These are phyloP conservation scores for Amphirosellinia nigrospora DNA, from an alignment of 495 filamentous ascomycete genomes.

Conservation along the genomic window DNA sequence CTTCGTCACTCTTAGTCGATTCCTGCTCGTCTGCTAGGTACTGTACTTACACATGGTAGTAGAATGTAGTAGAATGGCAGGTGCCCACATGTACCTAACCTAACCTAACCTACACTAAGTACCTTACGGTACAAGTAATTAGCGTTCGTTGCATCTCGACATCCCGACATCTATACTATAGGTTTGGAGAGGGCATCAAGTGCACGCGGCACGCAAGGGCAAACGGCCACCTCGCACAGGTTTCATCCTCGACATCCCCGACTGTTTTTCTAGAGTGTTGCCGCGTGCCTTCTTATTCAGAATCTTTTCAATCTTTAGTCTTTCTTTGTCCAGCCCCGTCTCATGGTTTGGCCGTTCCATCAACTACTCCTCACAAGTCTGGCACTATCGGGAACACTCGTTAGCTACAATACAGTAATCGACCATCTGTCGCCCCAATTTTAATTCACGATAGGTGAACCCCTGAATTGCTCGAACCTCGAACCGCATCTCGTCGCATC, in stretches of 20 bases:
- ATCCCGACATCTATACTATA: too few relatives aligned
- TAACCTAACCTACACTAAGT: neutral
- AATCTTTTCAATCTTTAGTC: too few relatives aligned
- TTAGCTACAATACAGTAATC: neutral
- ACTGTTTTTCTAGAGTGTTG: neutral
- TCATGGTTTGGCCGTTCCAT: neutral
- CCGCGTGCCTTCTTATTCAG: neutral
- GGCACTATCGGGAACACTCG: neutral
- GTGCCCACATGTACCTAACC: too few relatives aligned
- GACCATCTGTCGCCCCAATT: neutral
- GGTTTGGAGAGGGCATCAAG: too few relatives aligned
- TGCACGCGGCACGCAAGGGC: neutral
- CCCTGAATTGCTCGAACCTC: slow-evolving; percentile 8
- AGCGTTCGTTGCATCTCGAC: slow-evolving; percentile 3
- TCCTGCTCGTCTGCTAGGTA: neutral
- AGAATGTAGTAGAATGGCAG: too few relatives aligned
- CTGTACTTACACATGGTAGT: too few relatives aligned
- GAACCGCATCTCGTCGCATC: slow-evolving; percentile 13
- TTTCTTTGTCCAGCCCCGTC: neutral
- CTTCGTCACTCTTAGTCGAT: slow-evolving; percentile 3
- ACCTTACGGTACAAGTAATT: too few relatives aligned
- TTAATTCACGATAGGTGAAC: slow-evolving; percentile 24
- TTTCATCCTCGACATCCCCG: neutral
- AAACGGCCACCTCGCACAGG: slow-evolving; percentile 5
- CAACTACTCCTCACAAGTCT: neutral